Conservation (phyloP, 2,329 filamentous ascomycete genomes). For the Cordyceps militaris region DNA sequence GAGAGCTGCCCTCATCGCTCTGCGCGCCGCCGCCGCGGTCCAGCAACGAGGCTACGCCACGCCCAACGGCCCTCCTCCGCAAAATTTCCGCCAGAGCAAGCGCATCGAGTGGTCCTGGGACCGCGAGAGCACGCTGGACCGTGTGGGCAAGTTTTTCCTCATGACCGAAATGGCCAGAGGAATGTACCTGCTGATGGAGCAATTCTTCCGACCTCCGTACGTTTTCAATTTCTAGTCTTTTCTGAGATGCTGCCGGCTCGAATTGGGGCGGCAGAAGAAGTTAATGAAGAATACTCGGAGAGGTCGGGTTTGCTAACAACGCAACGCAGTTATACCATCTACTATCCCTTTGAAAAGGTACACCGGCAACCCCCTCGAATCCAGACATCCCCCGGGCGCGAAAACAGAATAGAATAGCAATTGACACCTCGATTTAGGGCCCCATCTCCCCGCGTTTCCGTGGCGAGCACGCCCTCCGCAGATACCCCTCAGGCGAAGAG, state of each 20-base stretch:
- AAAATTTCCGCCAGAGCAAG: conserved; percentile 70
- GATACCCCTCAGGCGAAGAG: conserved; percentile 96
- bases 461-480: conserved; percentile 91
- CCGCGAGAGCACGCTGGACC: conserved; percentile 70
- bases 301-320: conserved; percentile 4
- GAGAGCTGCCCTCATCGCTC: conserved; percentile 17
- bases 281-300: background rate
- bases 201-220: conserved; percentile 97
- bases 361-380: conserved; percentile 6
- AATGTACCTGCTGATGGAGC: conserved; percentile 96
- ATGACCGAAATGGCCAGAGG: conserved; percentile 92
- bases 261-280: background rate
- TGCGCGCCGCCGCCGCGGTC: conserved; percentile 18
- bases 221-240: conserved; percentile 33
- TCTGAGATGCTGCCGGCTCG: background rate
- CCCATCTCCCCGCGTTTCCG: conserved; percentile 97
- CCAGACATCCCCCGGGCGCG: background rate
- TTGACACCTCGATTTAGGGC: conserved; percentile 42
- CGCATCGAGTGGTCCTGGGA: conserved; percentile 75
- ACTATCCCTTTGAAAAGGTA: conserved; percentile 95
- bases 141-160: conserved; percentile 88
- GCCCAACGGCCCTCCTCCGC: conserved; percentile 69
- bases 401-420: background rate
- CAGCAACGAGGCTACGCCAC: conserved; percentile 49
- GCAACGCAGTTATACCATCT: conserved; percentile 81